Evolutionary conservation across 352 stramenopile genomes (phyloP), one percentile per base, ranked within the genome.

Genomic region (Pythium guiyangense): DNA sequence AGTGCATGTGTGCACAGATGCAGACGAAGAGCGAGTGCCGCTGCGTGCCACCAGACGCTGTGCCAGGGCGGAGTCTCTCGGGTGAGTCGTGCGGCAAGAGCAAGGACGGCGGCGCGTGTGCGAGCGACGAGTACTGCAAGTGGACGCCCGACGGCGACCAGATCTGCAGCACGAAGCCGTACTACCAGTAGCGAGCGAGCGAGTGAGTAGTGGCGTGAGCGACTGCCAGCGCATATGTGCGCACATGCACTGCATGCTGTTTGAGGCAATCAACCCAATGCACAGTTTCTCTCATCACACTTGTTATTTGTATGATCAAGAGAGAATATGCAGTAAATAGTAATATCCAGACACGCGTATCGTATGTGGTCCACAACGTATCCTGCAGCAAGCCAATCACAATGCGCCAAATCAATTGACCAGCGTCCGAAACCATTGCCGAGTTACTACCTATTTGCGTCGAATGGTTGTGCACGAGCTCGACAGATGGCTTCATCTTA

Each of bases 141-240:
- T 78, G 62, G 60, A 52, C 70, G n/a, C 46, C 63, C 49, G 39
- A 47, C 12, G 70, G 66, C 42, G 66, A 63, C 18, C 57, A 66
- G 22, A 46, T 69, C 22, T 83, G 73, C 37, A 64, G 70, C 22
- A 54, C 63, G 47, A 83, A 77, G 63, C 70, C 73, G n/a, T 79
- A 76, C 45, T 74, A 54, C 49, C 57, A 50, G 44, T 77, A 50
- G 43, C 1, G 12, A 3, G 6, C 29, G 29, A 34, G 29, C 29
- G n/a, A n/a, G n/a, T n/a, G 29, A 40, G 29, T 10, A 39, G 34
- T 17, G 35, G 2, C 10, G 35, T 9, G 29, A 34, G 29, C 29
- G 29, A 34, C 29, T 34, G 29, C 29, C 29, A 34, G 29, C 29
- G 29, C 29, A 34, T 34, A 34, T 34, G 3, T 6, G 29, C 29